phyloP scores from a whole-genome alignment of 768 basidiomycete species.

The Fibroporia radiculosa region DNA sequence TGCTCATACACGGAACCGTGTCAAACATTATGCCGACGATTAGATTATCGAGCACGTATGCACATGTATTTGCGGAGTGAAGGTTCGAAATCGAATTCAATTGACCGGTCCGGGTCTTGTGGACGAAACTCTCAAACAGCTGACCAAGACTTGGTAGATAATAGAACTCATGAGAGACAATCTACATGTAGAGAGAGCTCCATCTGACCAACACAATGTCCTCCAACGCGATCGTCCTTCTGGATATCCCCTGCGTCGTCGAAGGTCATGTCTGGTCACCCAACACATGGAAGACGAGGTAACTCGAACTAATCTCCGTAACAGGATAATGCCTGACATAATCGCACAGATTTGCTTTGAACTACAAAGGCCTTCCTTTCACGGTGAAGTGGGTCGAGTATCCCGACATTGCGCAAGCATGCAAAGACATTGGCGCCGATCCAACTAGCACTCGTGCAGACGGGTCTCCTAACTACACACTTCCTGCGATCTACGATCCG shows the following conservation, averaged over 20 bases:
- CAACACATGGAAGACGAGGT: conserved; percentile 23
- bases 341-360: conserved; percentile 22
- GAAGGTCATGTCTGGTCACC: conserved; percentile 10
- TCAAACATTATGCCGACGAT: too few species aligned
- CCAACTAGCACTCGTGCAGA: conserved; percentile 25
- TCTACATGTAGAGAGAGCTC: too few species aligned
- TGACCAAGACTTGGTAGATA: too few species aligned
- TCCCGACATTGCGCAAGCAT: conserved; percentile 35
- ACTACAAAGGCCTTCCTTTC: conserved; percentile 35
- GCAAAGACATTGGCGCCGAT: conserved; percentile 28
- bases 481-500: conserved; percentile 24
- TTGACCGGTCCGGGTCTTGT: too few species aligned
- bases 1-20: too few species aligned
- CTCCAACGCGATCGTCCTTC: conserved; percentile 10
- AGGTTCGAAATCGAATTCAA: too few species aligned
- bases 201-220: too few species aligned
- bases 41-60: too few species aligned
- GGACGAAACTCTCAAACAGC: too few species aligned
- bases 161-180: too few species aligned
- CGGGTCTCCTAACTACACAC: conserved; percentile 17
- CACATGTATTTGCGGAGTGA: too few species aligned
- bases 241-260: conserved; percentile 14
- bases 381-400: conserved; percentile 46
- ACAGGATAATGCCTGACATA: background rate
- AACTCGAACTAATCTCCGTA: conserved; percentile 7